Base-by-base conservation (phyloP, 345 rosid genomes). In the Citrus inodora region DNA sequence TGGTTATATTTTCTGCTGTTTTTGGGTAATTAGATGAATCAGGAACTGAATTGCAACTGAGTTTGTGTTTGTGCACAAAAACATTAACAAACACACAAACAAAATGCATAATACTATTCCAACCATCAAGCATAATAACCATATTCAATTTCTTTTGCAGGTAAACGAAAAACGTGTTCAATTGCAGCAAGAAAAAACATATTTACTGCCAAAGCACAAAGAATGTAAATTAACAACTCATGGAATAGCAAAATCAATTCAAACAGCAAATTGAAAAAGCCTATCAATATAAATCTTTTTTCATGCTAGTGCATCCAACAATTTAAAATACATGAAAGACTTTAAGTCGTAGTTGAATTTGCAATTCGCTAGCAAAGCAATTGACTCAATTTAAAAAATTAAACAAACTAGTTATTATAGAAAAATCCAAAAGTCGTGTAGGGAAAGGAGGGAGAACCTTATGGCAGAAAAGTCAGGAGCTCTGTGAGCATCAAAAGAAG, bases 401-500 rank as follows among this genome's bases (percentile, higher is more conserved):
- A 16, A 13, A 30, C 58, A 63, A 27, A 61, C 40, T 21, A 22
- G 64, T 27, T 24, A 1, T 40, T 62, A 46, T 28, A 13, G 5
- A 74, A 77, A 73, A 32, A 28, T 27, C 16, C 42, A 27, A 27
- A 67, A 30, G 32, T 30, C 32, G 3, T 27, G 3, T 30, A 30
- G 32, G 32, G 32, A 30, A 30, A 3, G 32, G 32, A 3, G 32
- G 3, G 32, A 30, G 32, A 30, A 90, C 98, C 97, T 90, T 74
- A 81, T 80, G 80, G 86, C 82, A 80, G 86, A 80, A 83, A 79
- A 77, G 80, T 86, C 90, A 53, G 83, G 73, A 76, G 83, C 66
- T 87, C 81, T 86, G 82, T 69, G 85, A 64, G 85, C 86, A 64
- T 90, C 95, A 81, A 85, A 81, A 7, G 87, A 80, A 7, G 87